These are phyloP conservation scores for Dipteronia dyeriana DNA, from an alignment of 345 rosid species.

Conservation along the genomic window DNA sequence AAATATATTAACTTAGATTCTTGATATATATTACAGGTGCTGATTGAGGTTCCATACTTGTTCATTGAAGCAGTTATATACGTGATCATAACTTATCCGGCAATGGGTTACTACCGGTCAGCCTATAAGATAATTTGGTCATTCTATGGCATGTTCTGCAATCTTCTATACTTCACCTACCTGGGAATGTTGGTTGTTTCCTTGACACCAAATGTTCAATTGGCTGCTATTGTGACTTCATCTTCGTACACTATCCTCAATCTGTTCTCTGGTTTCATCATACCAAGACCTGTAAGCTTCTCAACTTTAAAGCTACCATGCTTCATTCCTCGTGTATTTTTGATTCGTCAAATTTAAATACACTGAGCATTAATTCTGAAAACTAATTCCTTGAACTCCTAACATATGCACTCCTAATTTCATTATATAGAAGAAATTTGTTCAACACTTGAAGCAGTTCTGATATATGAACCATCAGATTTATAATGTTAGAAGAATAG, in stretches of 20 bases:
- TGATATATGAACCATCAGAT: too few relatives aligned
- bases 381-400: too few relatives aligned
- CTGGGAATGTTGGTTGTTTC: constrained; percentile 37
- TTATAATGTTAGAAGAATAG: too few relatives aligned
- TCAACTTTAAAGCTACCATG: too few relatives aligned
- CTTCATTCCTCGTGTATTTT: background rate
- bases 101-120: constrained; percentile 37
- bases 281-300: constrained; percentile 30
- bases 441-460: too few relatives aligned
- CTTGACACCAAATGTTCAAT: constrained; percentile 29
- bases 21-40: constrained; percentile 10
- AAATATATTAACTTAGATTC: background rate
- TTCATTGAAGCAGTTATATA: constrained; percentile 22
- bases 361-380: too few relatives aligned
- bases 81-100: constrained; percentile 31
- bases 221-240: constrained; percentile 33
- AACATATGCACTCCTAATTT: too few relatives aligned
- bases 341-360: too few relatives aligned
- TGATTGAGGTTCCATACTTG: constrained; percentile 30
- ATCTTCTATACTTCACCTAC: constrained; percentile 32
- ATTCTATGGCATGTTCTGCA: constrained; percentile 25
- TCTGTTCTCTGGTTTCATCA: constrained; percentile 37
- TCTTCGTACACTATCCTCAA: constrained; percentile 26
- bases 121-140: constrained; percentile 35
- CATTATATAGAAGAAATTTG: too few relatives aligned